phyloP scores from a whole-genome alignment of 2,329 filamentous ascomycete species.

The Penicillium paneum region DNA sequence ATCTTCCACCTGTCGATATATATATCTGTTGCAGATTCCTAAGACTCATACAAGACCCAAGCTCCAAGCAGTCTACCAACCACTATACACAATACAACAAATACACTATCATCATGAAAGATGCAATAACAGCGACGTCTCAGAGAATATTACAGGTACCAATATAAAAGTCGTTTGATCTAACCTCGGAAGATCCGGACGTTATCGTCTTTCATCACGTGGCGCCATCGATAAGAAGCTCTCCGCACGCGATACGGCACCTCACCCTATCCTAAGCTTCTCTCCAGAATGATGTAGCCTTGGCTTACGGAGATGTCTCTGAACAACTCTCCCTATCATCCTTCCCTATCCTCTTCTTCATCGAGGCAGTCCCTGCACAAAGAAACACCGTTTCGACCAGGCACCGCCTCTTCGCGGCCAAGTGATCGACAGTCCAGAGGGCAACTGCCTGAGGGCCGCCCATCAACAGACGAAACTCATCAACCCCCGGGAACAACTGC shows the following conservation, averaged over 20 bases:
- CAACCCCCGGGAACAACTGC: neutral
- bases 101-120: too few species aligned
- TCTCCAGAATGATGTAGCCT: constrained; percentile 31
- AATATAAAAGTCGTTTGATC: neutral
- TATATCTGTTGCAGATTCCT: neutral
- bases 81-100: too few species aligned
- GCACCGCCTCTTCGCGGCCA: constrained; percentile 15
- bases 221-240: constrained; percentile 33
- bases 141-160: neutral
- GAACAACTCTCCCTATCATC: constrained; percentile 17
- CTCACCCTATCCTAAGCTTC: constrained; percentile 1
- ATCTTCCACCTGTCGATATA: neutral
- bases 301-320: constrained; percentile 35
- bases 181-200: too few species aligned
- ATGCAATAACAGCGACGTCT: accelerated
- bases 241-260: constrained; percentile 4
- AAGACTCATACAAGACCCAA: neutral
- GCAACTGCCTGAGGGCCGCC: constrained; percentile 5
- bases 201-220: neutral
- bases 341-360: constrained; percentile 29
- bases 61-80: too few species aligned
- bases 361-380: constrained; percentile 25
- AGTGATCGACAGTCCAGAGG: constrained; percentile 9
- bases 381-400: constrained; percentile 11
- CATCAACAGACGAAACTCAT: constrained; percentile 8